Evolutionary conservation across 1,139 yeast species (phyloP).

Genomic region (Saccharomyces pastorianus): DNA sequence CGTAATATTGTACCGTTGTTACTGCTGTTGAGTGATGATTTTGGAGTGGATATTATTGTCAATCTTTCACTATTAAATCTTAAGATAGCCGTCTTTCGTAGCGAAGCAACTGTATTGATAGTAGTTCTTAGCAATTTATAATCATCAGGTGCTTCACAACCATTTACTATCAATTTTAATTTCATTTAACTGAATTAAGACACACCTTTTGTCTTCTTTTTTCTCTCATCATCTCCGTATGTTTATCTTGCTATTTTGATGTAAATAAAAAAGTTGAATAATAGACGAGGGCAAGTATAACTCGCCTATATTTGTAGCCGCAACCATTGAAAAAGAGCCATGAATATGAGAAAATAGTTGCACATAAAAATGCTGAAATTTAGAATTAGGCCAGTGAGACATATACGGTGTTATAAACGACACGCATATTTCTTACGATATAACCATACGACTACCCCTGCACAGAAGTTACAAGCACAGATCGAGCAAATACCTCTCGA

Average conservation of each 20-base stretch:
- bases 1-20: constrained; percentile 14
- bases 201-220: background rate
- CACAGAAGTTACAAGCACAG: constrained; percentile 37
- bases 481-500: constrained; percentile 69
- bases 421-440: constrained; percentile 5
- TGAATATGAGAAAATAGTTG: background rate
- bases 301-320: background rate
- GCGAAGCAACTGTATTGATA: constrained; percentile 26
- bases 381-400: background rate
- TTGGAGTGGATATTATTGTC: constrained; percentile 28
- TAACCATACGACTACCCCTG: constrained; percentile 8
- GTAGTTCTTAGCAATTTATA: constrained; percentile 29
- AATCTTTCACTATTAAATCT: constrained; percentile 27
- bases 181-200: constrained; percentile 18
- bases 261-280: background rate
- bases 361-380: background rate
- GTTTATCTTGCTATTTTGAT: background rate
- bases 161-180: constrained; percentile 26
- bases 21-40: constrained; percentile 7
- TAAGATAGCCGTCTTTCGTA: constrained; percentile 28
- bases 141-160: constrained; percentile 26
- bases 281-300: background rate
- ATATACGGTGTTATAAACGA: background rate
- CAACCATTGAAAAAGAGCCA: background rate
- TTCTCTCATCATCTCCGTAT: background rate